Percentiles rank a stretch among this genome's conserved stretches.
These are phyloP conservation scores for Colletotrichum plurivorum DNA, from an alignment of 2,329 filamentous ascomycete species.

Conservation along the genomic window DNA sequence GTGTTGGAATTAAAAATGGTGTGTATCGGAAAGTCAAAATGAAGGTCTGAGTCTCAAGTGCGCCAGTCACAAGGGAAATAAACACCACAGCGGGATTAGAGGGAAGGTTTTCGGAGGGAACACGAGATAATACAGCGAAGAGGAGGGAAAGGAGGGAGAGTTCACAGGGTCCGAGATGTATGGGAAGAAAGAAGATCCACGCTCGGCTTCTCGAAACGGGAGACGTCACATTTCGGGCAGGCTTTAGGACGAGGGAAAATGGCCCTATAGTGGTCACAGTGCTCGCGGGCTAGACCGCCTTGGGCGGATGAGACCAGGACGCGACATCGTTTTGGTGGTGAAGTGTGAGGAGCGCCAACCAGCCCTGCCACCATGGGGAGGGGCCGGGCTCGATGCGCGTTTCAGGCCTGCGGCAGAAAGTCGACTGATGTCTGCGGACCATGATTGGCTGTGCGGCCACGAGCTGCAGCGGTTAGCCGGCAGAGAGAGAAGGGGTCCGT, in stretches of 20 bases:
- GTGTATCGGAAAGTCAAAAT: conserved; percentile 32
- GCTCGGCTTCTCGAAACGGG: conserved; percentile 46
- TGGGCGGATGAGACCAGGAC: conserved; percentile 37
- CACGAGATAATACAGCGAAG: conserved; percentile 39
- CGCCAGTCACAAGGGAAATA: conserved; percentile 41
- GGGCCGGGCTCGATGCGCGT: conserved; percentile 33
- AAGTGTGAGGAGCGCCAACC: conserved; percentile 17
- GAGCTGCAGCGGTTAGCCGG: conserved; percentile 37
- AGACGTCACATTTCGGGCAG: conserved; percentile 44
- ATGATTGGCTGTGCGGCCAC: conserved; percentile 34
- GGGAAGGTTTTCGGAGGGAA: conserved; percentile 30
- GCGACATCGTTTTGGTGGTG: conserved; percentile 34
- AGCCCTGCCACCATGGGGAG: conserved; percentile 30
- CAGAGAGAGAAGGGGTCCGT: conserved; percentile 30
- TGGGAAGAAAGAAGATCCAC: conserved; percentile 26
- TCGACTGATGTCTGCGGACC: conserved; percentile 36
- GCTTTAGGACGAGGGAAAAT: conserved; percentile 41
- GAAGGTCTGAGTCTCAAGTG: conserved; percentile 40
- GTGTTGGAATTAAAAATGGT: conserved; percentile 27
- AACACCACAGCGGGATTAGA: conserved; percentile 33
- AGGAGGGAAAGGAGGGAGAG: conserved; percentile 23
- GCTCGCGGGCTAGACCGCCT: conserved; percentile 35
- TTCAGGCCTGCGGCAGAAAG: conserved; percentile 45
- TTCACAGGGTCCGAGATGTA: conserved; percentile 29
- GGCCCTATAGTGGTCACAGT: conserved; percentile 38